Evolutionary conservation across 2,329 filamentous ascomycete genomes (phyloP).

Genomic region (Aspergillus sp.): DNA sequence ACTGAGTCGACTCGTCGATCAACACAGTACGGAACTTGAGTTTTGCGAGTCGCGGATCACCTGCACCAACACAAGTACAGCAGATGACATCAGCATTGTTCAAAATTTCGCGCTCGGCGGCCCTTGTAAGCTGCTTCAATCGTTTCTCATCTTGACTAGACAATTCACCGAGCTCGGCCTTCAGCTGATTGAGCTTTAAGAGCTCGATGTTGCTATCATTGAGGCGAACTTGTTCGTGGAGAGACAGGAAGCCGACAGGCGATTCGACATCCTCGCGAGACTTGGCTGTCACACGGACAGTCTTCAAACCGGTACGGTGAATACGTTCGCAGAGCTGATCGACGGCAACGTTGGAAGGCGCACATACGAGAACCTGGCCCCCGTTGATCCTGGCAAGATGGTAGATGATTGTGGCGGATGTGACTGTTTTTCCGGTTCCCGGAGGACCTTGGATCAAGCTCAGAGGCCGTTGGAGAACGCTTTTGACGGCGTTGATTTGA

Average conservation of each 20-base stretch:
- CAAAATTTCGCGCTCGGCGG: constrained; percentile 92
- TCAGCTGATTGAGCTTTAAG: constrained; percentile 88
- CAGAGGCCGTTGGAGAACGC: constrained; percentile 87
- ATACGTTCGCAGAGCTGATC: constrained; percentile 98
- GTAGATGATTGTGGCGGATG: constrained; percentile 97
- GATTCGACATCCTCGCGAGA: constrained; percentile 98
- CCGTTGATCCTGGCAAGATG: constrained; percentile 94
- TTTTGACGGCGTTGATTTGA: constrained; percentile 95
- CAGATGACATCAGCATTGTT: constrained; percentile 97
- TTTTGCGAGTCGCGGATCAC: constrained; percentile 91
- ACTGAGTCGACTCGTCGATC: constrained; percentile 98
- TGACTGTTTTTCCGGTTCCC: constrained; percentile 97
- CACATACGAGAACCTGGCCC: constrained; percentile 93
- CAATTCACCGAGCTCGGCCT: constrained; percentile 86
- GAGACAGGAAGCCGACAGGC: constrained; percentile 91
- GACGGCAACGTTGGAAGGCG: constrained; percentile 96
- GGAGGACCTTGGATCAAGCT: constrained; percentile 97
- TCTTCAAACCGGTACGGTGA: constrained; percentile 91
- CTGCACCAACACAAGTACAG: constrained; percentile 97
- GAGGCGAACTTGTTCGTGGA: constrained; percentile 97
- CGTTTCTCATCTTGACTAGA: constrained; percentile 98
- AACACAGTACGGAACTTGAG: constrained; percentile 98
- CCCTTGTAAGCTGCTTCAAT: constrained; percentile 91
- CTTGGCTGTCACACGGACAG: constrained; percentile 97
- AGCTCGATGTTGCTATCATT: constrained; percentile 95